Conservation (phyloP, 2,329 filamentous ascomycete genomes). For the Colletotrichum caudatum region DNA sequence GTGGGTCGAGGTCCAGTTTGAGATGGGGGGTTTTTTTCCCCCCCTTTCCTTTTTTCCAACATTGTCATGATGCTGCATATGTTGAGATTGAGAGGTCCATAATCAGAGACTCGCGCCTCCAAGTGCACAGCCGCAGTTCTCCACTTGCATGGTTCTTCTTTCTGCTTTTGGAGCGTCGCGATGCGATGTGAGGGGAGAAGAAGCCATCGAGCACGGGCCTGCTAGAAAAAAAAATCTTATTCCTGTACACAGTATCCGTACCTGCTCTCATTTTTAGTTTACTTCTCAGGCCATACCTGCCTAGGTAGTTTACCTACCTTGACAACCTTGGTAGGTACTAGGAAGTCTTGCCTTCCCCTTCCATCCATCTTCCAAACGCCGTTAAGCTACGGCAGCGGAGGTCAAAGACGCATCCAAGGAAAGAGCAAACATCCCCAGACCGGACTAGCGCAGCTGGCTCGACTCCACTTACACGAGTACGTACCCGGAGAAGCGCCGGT, state of each 20-base stretch:
- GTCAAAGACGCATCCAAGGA: neutral
- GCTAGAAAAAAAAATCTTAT: neutral
- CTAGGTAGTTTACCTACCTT: too few species aligned
- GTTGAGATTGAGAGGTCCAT: neutral
- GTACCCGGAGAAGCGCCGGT: conserved; percentile 2
- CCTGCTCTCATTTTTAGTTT: neutral
- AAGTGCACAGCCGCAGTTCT: neutral
- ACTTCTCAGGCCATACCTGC: neutral
- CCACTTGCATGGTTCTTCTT: neutral
- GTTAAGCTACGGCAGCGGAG: conserved; percentile 6
- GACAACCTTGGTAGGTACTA: too few species aligned
- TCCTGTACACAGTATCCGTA: too few species aligned
- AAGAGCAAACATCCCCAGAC: neutral
- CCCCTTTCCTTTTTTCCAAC: too few species aligned
- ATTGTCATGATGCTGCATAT: neutral
- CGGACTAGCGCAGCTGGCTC: conserved; percentile 8
- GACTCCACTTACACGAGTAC: neutral
- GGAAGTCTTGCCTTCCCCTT: neutral
- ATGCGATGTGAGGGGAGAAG: neutral
- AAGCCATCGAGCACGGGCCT: neutral
- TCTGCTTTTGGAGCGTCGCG: neutral
- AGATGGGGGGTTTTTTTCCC: neutral
- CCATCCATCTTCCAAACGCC: conserved; percentile 2
- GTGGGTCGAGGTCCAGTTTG: conserved; percentile 6
- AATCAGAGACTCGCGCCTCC: neutral